A percentile compares a stretch with the other conserved stretches of the same genome.
phyloP scores from a whole-genome alignment of 2,329 filamentous ascomycete species.

The Fusarium austroafricanum region DNA sequence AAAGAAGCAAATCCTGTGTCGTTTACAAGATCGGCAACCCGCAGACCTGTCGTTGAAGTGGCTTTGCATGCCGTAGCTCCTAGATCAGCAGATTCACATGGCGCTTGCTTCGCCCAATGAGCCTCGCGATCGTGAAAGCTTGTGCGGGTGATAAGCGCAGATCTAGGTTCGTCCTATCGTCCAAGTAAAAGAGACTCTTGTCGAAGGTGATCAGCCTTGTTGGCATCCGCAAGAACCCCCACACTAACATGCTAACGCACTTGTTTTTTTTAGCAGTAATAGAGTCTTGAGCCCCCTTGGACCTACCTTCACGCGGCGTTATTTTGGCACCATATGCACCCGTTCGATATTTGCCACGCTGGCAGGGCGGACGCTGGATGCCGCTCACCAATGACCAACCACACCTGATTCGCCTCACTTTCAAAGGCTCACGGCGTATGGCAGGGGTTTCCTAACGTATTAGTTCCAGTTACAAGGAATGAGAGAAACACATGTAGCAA shows the following conservation, averaged over 20 bases:
- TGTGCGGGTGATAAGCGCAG: slow-evolving; percentile 37
- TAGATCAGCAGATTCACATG: slow-evolving; percentile 34
- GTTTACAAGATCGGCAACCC: slow-evolving; percentile 34
- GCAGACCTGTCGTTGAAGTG: slow-evolving; percentile 22
- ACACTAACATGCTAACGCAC: slow-evolving; percentile 11
- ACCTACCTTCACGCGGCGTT: slow-evolving; percentile 11
- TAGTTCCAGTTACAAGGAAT: slow-evolving; percentile 40
- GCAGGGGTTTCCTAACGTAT: slow-evolving; percentile 43
- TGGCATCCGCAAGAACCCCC: slow-evolving; percentile 9
- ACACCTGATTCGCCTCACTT: slow-evolving; percentile 48
- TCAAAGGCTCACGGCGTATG: slow-evolving; percentile 41
- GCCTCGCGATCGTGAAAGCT: slow-evolving; percentile 13
- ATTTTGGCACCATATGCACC: slow-evolving; percentile 37
- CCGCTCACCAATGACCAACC: slow-evolving; percentile 44
- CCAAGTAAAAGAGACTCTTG: slow-evolving; percentile 7
- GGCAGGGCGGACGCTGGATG: slow-evolving; percentile 43
- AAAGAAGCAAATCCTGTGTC: slow-evolving; percentile 14
- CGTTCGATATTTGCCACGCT: slow-evolving; percentile 47
- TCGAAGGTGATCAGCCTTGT: slow-evolving; percentile 23
- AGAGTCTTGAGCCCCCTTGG: background rate
- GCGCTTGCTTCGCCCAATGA: slow-evolving; percentile 40
- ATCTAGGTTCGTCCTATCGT: slow-evolving; percentile 28
- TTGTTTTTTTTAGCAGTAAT: slow-evolving; percentile 15
- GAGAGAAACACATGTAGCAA: slow-evolving; percentile 40
- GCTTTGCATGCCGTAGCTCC: slow-evolving; percentile 19